phyloP scores from a whole-genome alignment of 2,329 filamentous ascomycete species.

The Scytalidium lignicola region DNA sequence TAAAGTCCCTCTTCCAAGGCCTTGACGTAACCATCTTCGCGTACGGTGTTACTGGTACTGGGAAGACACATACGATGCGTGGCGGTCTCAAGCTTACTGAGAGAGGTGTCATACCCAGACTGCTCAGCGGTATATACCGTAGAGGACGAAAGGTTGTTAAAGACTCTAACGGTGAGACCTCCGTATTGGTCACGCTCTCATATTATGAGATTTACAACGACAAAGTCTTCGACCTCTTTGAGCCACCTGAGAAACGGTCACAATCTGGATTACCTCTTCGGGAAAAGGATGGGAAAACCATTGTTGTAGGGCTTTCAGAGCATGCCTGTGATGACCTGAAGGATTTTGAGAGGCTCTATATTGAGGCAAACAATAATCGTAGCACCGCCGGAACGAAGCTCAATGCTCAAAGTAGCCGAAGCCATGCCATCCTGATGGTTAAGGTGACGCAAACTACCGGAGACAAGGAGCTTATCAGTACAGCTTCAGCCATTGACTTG shows the following conservation, averaged over 20 bases:
- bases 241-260: conserved; percentile 74
- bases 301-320: conserved; percentile 82
- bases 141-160: conserved; percentile 80
- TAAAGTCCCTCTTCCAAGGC: conserved; percentile 88
- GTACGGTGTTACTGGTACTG: conserved; percentile 88
- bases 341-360: conserved; percentile 85
- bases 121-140: conserved; percentile 81
- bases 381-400: conserved; percentile 88
- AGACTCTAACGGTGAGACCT: conserved; percentile 65
- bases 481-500: conserved; percentile 87
- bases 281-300: conserved; percentile 80
- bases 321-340: conserved; percentile 77
- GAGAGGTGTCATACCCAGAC: conserved; percentile 78
- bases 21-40: conserved; percentile 87
- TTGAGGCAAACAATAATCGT: conserved; percentile 86
- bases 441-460: conserved; percentile 75
- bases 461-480: conserved; percentile 67
- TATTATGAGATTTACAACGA: conserved; percentile 99
- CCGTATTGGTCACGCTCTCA: conserved; percentile 70
- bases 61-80: conserved; percentile 95
- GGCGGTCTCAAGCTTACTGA: conserved; percentile 83
- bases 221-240: conserved; percentile 87
- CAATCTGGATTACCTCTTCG: conserved; percentile 74
- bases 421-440: conserved; percentile 86
- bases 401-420: conserved; percentile 84